phyloP scores from a whole-genome alignment of 129 eudicot species.

The Artemisia tridentata region DNA sequence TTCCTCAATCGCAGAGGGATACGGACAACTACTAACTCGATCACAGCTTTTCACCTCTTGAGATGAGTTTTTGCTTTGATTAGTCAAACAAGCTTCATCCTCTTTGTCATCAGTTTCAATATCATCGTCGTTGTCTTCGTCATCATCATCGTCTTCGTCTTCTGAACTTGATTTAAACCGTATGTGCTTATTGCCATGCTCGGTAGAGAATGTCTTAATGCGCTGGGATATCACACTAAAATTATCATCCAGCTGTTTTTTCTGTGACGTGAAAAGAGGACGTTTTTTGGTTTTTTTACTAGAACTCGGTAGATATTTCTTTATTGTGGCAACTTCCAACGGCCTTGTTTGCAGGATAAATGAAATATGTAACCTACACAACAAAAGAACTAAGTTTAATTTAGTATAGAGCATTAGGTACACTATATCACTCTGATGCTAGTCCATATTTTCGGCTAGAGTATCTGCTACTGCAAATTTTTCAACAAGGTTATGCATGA shows the following conservation, averaged over 20 bases:
- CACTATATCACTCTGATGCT: neutral
- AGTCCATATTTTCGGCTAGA: neutral
- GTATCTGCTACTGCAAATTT: neutral
- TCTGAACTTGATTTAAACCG: conserved; percentile 56
- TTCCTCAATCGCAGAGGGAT: conserved; percentile 72
- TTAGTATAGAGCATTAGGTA: neutral
- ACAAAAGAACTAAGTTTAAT: neutral
- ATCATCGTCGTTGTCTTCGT: conserved; percentile 43
- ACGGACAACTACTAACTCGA: conserved; percentile 51
- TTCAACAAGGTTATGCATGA: conserved; percentile 4
- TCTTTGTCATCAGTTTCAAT: conserved; percentile 44
- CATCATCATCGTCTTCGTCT: conserved; percentile 28
- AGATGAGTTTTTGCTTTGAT: conserved; percentile 41
- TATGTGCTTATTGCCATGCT: conserved; percentile 46
- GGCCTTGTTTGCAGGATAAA: conserved; percentile 40
- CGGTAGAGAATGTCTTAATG: conserved; percentile 53
- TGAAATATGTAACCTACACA: conserved; percentile 49
- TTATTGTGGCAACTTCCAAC: conserved; percentile 37
- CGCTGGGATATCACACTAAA: conserved; percentile 62
- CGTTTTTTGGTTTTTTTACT: conserved; percentile 34
- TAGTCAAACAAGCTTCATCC: conserved; percentile 33
- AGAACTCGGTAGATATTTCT: conserved; percentile 30
- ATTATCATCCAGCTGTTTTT: conserved; percentile 77
- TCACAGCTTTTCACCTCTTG: conserved; percentile 35
- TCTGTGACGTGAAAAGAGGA: conserved; percentile 67